Evolutionary conservation across 345 rosid species (phyloP).

Genomic region (Arabis hirsuta): DNA sequence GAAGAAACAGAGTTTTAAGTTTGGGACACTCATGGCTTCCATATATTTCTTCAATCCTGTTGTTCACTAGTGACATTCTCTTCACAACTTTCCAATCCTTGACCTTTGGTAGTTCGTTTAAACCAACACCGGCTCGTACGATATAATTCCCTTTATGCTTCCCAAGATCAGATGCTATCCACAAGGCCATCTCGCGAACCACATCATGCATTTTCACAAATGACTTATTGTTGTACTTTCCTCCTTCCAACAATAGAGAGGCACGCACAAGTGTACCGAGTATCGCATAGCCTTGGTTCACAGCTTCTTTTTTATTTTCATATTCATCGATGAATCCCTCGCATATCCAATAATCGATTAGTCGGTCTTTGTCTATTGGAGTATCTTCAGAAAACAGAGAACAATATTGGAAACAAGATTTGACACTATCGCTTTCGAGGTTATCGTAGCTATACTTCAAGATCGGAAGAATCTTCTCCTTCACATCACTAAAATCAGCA

Average conservation of each 20-base stretch:
- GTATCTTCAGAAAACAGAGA: constrained; percentile 1
- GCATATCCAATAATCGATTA: constrained; percentile 9
- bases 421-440: neutral
- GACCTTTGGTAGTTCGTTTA: constrained; percentile 31
- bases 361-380: neutral
- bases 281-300: constrained; percentile 35
- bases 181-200: constrained; percentile 9
- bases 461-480: neutral
- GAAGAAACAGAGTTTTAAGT: constrained; percentile 42
- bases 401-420: constrained; percentile 17
- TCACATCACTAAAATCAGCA: constrained; percentile 5
- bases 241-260: constrained; percentile 3
- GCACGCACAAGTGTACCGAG: constrained; percentile 31
- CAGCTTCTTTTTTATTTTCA: neutral
- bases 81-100: constrained; percentile 30
- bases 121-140: constrained; percentile 17
- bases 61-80: constrained; percentile 41
- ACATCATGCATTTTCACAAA: constrained; percentile 16
- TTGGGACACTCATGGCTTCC: constrained; percentile 35
- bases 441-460: constrained; percentile 25
- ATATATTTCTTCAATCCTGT: constrained; percentile 29
- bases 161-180: constrained; percentile 11
- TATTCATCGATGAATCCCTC: constrained; percentile 10
- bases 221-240: neutral
- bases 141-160: neutral